phyloP scores from a whole-genome alignment of 2,329 filamentous ascomycete species.

The Shiraia bambusicola region DNA sequence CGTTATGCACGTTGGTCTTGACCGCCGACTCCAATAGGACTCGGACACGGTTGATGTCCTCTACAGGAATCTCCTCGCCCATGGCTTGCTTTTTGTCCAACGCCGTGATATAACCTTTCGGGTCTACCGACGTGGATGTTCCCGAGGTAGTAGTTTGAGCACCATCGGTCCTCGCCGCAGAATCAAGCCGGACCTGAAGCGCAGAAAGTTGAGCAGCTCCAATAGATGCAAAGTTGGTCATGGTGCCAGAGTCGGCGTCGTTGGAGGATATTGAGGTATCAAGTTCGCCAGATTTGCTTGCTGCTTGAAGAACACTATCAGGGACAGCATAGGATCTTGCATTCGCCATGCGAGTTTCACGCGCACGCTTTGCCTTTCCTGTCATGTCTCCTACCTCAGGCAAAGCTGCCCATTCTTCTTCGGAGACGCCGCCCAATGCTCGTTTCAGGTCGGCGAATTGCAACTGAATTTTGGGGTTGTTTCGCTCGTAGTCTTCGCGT shows the following conservation, averaged over 20 bases:
- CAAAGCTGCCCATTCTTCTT: conserved; percentile 94
- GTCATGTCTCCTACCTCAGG: conserved; percentile 97
- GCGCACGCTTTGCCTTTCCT: conserved; percentile 83
- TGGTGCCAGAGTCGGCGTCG: conserved; percentile 77
- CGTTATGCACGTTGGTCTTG: conserved; percentile 93
- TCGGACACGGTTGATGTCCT: conserved; percentile 91
- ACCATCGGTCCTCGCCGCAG: conserved; percentile 71
- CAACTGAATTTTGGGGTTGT: conserved; percentile 97
- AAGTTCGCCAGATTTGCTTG: conserved; percentile 76
- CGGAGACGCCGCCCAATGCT: conserved; percentile 80
- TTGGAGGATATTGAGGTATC: conserved; percentile 73
- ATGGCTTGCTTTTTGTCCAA: conserved; percentile 78
- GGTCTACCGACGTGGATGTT: conserved; percentile 87
- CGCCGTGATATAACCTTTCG: conserved; percentile 93
- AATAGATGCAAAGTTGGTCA: conserved; percentile 98
- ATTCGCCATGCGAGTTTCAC: conserved; percentile 72
- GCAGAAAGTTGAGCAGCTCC: conserved; percentile 96
- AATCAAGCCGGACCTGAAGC: conserved; percentile 87
- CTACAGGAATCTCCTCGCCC: conserved; percentile 74
- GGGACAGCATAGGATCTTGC: conserved; percentile 87
- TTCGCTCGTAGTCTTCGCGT: conserved; percentile 90
- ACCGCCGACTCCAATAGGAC: conserved; percentile 94
- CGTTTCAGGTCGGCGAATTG: conserved; percentile 97
- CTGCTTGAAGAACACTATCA: conserved; percentile 89
- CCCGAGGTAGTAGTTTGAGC: conserved; percentile 69